phyloP scores from a whole-genome alignment of 768 basidiomycete genomes.

The Lactifluus volemus region DNA sequence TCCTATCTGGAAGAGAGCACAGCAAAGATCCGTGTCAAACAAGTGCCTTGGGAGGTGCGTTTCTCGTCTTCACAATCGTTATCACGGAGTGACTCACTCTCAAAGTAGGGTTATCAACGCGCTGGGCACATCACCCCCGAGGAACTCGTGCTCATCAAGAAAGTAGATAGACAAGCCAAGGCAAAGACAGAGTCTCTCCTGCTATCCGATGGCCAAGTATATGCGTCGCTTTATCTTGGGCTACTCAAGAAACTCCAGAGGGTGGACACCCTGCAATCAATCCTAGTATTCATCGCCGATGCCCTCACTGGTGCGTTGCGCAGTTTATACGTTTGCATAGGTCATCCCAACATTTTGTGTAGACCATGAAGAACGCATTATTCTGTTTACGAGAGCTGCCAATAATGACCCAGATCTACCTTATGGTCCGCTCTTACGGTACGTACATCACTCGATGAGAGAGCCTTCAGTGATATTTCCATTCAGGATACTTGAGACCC shows the following conservation, averaged over 20 bases:
- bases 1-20: constrained; percentile 81
- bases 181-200: constrained; percentile 68
- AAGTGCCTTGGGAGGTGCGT: constrained; percentile 92
- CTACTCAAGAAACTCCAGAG: constrained; percentile 81
- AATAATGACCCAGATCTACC: constrained; percentile 73
- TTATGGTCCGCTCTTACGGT: constrained; percentile 74
- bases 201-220: constrained; percentile 72
- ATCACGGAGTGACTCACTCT: neutral
- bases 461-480: constrained; percentile 14
- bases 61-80: neutral
- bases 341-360: neutral
- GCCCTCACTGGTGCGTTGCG: constrained; percentile 60
- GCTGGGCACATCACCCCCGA: constrained; percentile 84
- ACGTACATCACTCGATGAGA: constrained; percentile 8
- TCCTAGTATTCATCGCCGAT: constrained; percentile 83
- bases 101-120: constrained; percentile 81
- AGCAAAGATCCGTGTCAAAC: constrained; percentile 80
- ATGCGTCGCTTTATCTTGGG: constrained; percentile 82
- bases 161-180: constrained; percentile 73
- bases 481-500: constrained; percentile 64
- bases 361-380: constrained; percentile 87
- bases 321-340: neutral
- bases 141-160: constrained; percentile 83
- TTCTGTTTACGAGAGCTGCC: constrained; percentile 55
- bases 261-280: constrained; percentile 80